Evolutionary conservation across 495 filamentous ascomycete genomes (phyloP).

Genomic region (Stereocaulon alpinum): DNA sequence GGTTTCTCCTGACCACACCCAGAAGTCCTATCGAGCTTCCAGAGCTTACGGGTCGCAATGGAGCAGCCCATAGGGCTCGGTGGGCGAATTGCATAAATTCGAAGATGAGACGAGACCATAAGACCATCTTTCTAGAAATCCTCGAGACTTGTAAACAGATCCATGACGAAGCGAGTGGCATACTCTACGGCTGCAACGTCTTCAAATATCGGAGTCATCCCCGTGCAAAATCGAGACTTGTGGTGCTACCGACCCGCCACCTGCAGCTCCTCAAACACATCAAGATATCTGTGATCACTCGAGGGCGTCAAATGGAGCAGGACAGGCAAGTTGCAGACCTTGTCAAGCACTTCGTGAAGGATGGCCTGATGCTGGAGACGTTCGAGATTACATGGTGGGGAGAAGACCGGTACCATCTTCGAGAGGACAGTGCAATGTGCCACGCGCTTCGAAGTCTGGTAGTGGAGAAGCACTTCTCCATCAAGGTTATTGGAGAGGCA

Average conservation of each 20-base stretch:
- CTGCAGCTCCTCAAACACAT: slow-evolving; percentile 15
- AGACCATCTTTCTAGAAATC: slow-evolving; percentile 16
- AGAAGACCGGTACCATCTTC: neutral
- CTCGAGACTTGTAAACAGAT: slow-evolving; percentile 11
- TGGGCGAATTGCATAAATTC: slow-evolving; percentile 10
- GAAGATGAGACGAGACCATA: neutral
- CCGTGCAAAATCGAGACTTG: slow-evolving; percentile 58
- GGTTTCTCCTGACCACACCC: slow-evolving; percentile 8
- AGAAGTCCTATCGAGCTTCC: slow-evolving; percentile 13
- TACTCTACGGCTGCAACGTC: slow-evolving; percentile 17
- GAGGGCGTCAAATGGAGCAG: neutral
- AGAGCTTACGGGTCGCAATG: slow-evolving; percentile 2
- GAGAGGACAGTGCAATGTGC: neutral
- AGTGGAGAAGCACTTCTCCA: slow-evolving; percentile 4
- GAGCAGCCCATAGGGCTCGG: neutral
- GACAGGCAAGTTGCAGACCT: slow-evolving; percentile 12
- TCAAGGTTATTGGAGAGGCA: slow-evolving; percentile 8
- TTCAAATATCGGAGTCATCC: slow-evolving; percentile 15
- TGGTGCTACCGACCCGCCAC: slow-evolving; percentile 19
- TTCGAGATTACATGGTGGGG: slow-evolving; percentile 15
- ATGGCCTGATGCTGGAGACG: slow-evolving; percentile 2
- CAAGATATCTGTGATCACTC: slow-evolving; percentile 8
- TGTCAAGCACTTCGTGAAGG: slow-evolving; percentile 3
- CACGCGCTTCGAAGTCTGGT: slow-evolving; percentile 12
- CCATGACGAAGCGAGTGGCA: slow-evolving; percentile 13